Conservation (phyloP, 495 filamentous ascomycete genomes). For the Acidomyces sp. region DNA sequence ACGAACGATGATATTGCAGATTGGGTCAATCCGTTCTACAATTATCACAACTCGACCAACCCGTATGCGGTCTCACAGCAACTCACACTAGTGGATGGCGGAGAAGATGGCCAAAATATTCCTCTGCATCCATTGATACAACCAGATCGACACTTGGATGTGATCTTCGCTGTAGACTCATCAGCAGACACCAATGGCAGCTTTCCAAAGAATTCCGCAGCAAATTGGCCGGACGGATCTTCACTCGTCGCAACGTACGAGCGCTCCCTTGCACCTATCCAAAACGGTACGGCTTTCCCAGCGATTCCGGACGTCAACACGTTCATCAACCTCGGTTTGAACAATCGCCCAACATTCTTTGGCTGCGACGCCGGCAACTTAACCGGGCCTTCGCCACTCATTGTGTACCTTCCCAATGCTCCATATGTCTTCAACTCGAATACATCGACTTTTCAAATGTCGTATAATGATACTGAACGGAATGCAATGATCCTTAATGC, state of each 20-base stretch:
- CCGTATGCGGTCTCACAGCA: constrained; percentile 38
- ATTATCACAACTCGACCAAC: constrained; percentile 52
- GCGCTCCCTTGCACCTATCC: constrained; percentile 50
- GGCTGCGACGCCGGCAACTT: constrained; percentile 68
- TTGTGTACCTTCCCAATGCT: constrained; percentile 84
- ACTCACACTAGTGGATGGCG: constrained; percentile 77
- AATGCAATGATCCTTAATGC: constrained; percentile 74
- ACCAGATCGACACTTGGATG: constrained; percentile 62
- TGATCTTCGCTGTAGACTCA: constrained; percentile 83
- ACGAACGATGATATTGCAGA: constrained; percentile 65
- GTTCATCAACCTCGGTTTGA: constrained; percentile 76
- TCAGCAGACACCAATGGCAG: constrained; percentile 60
- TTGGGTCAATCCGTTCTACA: constrained; percentile 80
- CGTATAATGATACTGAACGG: constrained; percentile 49
- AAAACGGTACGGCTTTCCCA: constrained; percentile 77
- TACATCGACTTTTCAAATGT: constrained; percentile 54
- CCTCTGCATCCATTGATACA: constrained; percentile 77
- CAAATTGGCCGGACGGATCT: constrained; percentile 75
- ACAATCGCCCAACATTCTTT: constrained; percentile 81
- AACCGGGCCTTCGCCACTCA: constrained; percentile 45
- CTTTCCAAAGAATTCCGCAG: constrained; percentile 8
- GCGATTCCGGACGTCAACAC: constrained; percentile 69
- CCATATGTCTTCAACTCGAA: constrained; percentile 67
- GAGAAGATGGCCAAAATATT: constrained; percentile 76
- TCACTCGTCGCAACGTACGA: constrained; percentile 71